Evolutionary conservation across 306 rosid species (phyloP).

Genomic region (Boehmeria nivea): DNA sequence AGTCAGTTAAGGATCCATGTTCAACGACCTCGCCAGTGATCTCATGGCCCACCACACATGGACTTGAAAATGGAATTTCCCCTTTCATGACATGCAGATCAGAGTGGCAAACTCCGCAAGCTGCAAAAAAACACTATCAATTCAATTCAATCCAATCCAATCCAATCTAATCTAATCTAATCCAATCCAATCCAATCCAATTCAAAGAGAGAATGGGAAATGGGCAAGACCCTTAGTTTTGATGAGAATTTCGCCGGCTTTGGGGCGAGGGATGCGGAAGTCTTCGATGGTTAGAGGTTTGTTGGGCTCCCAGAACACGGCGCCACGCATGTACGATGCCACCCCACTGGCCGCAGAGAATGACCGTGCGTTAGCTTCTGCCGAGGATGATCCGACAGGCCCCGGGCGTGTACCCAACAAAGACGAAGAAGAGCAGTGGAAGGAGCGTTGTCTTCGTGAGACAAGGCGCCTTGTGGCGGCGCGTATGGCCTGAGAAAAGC

Average conservation of each 20-base stretch:
- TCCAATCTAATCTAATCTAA: neutral
- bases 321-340: conserved; percentile 54
- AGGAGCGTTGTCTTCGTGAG: no score
- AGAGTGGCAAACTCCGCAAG: conserved; percentile 97
- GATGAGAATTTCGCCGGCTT: conserved; percentile 82
- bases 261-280: conserved; percentile 79
- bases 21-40: conserved; percentile 86
- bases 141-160: neutral
- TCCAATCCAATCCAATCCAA: neutral
- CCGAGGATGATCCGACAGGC: no score
- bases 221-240: conserved; percentile 55
- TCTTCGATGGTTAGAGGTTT: conserved; percentile 83
- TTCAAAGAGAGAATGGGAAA: neutral
- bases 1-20: conserved; percentile 54
- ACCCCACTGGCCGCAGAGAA: no score
- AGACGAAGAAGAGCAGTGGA: no score
- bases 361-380: no score
- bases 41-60: conserved; percentile 92
- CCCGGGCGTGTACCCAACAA: no score
- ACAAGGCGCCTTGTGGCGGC: no score
- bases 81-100: conserved; percentile 94
- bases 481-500: no score
- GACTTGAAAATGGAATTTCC: conserved; percentile 77
- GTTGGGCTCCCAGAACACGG: conserved; percentile 72
- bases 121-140: no score